Evolutionary conservation across 371 early-diverging fungal species (phyloP).

Genomic region (Quaeritorhiza haematococci): DNA sequence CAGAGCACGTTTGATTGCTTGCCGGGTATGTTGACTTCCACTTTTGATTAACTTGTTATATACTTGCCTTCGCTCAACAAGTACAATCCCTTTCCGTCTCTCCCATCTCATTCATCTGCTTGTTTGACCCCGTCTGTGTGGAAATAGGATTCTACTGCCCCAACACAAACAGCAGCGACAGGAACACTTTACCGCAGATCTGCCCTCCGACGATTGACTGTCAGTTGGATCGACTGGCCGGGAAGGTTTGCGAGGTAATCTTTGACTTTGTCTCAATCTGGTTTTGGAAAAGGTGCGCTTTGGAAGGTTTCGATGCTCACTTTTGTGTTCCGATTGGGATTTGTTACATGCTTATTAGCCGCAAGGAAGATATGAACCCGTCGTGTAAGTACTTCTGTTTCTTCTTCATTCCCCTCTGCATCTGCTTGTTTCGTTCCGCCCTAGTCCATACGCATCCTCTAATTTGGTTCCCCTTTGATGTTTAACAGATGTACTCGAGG

Average conservation of each 20-base stretch:
- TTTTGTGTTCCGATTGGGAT: not conserved
- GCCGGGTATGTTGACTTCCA: no score
- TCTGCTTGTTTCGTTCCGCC: no score
- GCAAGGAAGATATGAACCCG: constrained; percentile 20
- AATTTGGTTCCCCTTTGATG: not conserved
- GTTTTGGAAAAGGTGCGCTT: not conserved
- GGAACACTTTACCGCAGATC: constrained; percentile 10
- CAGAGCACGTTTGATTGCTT: no score
- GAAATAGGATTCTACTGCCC: constrained; percentile 29
- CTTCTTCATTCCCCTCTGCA: no score
- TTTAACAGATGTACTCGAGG: not conserved
- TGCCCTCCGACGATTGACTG: constrained; percentile 15
- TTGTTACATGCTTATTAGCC: constrained; percentile 6
- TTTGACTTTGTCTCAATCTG: not conserved
- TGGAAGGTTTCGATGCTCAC: not conserved
- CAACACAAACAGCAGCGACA: constrained; percentile 9
- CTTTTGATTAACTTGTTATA: no score
- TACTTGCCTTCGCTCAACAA: no score
- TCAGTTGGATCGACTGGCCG: constrained; percentile 2
- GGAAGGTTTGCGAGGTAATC: constrained; percentile 11
- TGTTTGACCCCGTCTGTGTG: no score
- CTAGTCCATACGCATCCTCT: not conserved
- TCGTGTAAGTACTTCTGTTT: not conserved
- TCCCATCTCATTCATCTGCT: no score
- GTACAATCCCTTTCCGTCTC: no score